Evolutionary conservation across 2,329 filamentous ascomycete species (phyloP).

Genomic region (Hymenotorrendiella dingleyae): DNA sequence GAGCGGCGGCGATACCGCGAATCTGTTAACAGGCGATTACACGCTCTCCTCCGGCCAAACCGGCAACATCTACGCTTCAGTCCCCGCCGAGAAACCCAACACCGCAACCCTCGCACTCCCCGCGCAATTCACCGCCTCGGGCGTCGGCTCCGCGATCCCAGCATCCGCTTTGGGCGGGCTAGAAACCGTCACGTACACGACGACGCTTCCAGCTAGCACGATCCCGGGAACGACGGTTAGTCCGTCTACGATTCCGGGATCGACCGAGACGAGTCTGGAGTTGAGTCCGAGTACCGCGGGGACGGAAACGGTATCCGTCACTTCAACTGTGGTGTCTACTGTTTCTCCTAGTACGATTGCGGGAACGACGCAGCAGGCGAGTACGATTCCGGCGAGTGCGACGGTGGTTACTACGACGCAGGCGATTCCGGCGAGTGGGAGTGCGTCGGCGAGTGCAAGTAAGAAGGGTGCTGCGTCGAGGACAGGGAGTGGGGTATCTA

Average conservation of each 20-base stretch:
- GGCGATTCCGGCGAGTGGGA: background rate
- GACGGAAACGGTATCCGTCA: background rate
- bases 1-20: constrained; percentile 32
- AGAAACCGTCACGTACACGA: constrained; percentile 29
- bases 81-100: constrained; percentile 35
- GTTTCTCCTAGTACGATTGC: constrained; percentile 3
- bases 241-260: constrained; percentile 8
- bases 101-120: constrained; percentile 39
- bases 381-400: constrained; percentile 4
- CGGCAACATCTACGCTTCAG: constrained; percentile 40
- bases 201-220: constrained; percentile 15
- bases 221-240: constrained; percentile 19
- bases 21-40: constrained; percentile 40
- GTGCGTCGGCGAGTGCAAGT: background rate
- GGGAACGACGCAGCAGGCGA: constrained; percentile 6
- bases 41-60: constrained; percentile 32
- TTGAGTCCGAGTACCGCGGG: background rate
- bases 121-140: constrained; percentile 39
- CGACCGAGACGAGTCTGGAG: background rate
- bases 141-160: constrained; percentile 41
- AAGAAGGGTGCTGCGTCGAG: constrained; percentile 3
- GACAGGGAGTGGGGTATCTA: too few species aligned
- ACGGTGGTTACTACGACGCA: constrained; percentile 9
- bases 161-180: constrained; percentile 36
- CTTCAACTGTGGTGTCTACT: background rate